Conservation (phyloP, 305 asterid genomes). For the Fraxinus sp. region DNA sequence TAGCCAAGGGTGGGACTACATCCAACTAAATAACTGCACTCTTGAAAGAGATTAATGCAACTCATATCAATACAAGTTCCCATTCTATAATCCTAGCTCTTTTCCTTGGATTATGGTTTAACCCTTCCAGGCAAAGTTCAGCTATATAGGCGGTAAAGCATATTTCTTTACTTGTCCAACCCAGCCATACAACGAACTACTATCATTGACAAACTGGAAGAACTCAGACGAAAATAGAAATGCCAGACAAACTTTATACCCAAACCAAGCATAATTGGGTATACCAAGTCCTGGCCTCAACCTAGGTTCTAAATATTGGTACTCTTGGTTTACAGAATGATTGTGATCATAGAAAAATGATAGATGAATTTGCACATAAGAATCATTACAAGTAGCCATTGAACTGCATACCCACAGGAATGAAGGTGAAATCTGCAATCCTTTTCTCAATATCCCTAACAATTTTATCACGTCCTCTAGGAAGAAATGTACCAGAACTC, state of each 20-base stretch:
- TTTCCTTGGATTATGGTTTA: slow-evolving; percentile 12
- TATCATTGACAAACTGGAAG: slow-evolving; percentile 13
- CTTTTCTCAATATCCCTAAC: slow-evolving; percentile 75
- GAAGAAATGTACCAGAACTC: slow-evolving; percentile 91
- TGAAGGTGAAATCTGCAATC: slow-evolving; percentile 91
- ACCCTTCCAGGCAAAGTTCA: slow-evolving; percentile 5
- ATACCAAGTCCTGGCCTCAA: not conserved
- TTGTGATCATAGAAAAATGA: slow-evolving; percentile 1
- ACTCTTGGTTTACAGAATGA: not conserved
- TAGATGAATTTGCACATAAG: slow-evolving; percentile 14
- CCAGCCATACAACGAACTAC: slow-evolving; percentile 10
- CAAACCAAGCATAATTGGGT: slow-evolving; percentile 13
- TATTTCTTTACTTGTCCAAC: not conserved
- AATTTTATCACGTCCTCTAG: slow-evolving; percentile 79
- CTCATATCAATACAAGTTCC: slow-evolving; percentile 10
- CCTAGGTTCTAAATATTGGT: not conserved
- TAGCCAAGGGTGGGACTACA: not conserved
- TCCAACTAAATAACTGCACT: not conserved
- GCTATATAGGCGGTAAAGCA: not conserved
- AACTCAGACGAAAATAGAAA: slow-evolving; percentile 5
- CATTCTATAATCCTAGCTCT: not conserved
- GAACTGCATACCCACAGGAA: slow-evolving; percentile 81
- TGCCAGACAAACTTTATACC: slow-evolving; percentile 9
- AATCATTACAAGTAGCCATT: slow-evolving; percentile 1
- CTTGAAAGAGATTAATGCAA: not conserved